Percentiles rank a stretch among this genome's conserved stretches.
Conservation (phyloP, 2,329 filamentous ascomycete genomes). For the Xylariales sp. region DNA sequence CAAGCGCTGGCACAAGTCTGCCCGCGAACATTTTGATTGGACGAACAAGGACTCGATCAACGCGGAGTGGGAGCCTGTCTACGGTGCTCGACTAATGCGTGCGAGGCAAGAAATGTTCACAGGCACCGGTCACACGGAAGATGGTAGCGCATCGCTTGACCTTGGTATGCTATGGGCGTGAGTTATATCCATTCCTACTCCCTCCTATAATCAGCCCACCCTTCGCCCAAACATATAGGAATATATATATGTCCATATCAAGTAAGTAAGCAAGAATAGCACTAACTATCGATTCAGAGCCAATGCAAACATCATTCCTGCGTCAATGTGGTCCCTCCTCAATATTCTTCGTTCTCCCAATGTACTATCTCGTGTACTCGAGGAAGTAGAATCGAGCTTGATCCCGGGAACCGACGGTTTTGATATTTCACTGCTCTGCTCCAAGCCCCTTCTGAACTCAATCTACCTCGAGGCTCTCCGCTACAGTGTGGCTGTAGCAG, state of each 20-base stretch:
- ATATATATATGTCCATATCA: too few relatives aligned
- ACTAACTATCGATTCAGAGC: neutral
- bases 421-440: neutral
- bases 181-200: too few relatives aligned
- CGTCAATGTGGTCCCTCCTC: slow-evolving; percentile 4
- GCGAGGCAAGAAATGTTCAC: neutral
- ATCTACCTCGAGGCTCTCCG: slow-evolving; percentile 1
- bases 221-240: too few relatives aligned
- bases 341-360: neutral
- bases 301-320: slow-evolving; percentile 6
- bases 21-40: neutral
- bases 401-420: neutral
- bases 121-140: neutral
- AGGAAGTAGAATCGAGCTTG: neutral
- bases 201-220: too few relatives aligned
- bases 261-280: neutral
- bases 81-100: neutral
- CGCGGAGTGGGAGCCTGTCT: neutral
- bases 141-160: neutral
- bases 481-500: slow-evolving; percentile 2
- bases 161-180: neutral
- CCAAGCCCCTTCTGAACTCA: neutral
- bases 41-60: neutral
- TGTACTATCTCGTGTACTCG: slow-evolving; percentile 1
- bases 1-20: neutral